Conservation (phyloP, 2,329 filamentous ascomycete genomes). For the Hypoxylon sp. region DNA sequence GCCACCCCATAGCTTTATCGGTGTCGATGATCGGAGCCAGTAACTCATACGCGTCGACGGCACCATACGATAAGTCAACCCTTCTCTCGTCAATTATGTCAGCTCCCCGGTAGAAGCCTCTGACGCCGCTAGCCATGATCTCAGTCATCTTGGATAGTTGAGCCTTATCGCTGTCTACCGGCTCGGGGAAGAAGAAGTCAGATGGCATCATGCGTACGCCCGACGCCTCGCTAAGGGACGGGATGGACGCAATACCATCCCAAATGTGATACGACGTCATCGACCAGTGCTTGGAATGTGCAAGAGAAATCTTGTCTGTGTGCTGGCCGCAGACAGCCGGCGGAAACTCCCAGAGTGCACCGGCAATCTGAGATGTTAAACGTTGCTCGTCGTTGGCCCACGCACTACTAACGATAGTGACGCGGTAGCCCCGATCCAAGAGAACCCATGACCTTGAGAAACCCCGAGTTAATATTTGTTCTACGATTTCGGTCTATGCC, state of each 20-base stretch:
- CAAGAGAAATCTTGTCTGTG: conserved; percentile 55
- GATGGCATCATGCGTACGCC: conserved; percentile 55
- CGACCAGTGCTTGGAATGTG: conserved; percentile 56
- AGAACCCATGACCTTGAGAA: conserved; percentile 55
- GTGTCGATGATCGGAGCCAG: conserved; percentile 61
- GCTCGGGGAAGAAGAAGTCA: conserved; percentile 55
- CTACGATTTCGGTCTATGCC: neutral
- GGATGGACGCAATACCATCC: conserved; percentile 54
- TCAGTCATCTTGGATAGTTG: conserved; percentile 56
- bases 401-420: conserved; percentile 58
- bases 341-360: conserved; percentile 61
- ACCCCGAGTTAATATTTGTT: conserved; percentile 17
- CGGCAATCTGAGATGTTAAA: conserved; percentile 60
- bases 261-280: conserved; percentile 58
- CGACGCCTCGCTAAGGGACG: conserved; percentile 48
- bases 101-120: conserved; percentile 53
- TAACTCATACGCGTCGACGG: conserved; percentile 58
- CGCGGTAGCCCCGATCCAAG: conserved; percentile 58
- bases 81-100: conserved; percentile 53
- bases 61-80: conserved; percentile 51
- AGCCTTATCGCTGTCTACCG: conserved; percentile 50
- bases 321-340: conserved; percentile 59
- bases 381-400: conserved; percentile 56
- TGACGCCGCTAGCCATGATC: conserved; percentile 54
- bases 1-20: conserved; percentile 57